Evolutionary conservation across 345 rosid genomes (phyloP).

Genomic region (Cochlearia excelsa): DNA sequence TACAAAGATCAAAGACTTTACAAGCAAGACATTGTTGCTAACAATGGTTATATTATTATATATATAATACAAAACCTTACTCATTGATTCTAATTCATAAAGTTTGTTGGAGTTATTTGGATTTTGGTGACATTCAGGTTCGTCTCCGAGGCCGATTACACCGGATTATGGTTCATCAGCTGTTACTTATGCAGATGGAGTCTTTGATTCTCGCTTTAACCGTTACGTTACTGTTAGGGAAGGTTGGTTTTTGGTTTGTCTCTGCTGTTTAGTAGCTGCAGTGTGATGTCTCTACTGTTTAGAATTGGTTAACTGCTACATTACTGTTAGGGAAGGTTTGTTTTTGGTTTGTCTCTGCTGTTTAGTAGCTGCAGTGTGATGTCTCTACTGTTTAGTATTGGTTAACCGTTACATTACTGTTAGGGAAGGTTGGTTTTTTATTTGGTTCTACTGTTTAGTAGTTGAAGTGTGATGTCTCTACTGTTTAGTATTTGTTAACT

Average conservation of each 20-base stretch:
- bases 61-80: neutral
- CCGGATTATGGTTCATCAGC: slow-evolving; percentile 68
- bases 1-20: slow-evolving; percentile 85
- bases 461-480: neutral
- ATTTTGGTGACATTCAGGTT: slow-evolving; percentile 39
- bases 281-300: neutral
- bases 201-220: slow-evolving; percentile 61
- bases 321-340: slow-evolving; percentile 82
- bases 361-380: neutral
- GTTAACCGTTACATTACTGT: slow-evolving; percentile 63
- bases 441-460: neutral
- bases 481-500: slow-evolving; percentile 27
- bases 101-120: slow-evolving; percentile 10
- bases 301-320: slow-evolving; percentile 42
- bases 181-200: slow-evolving; percentile 82
- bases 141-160: slow-evolving; percentile 65
- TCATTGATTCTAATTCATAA: neutral
- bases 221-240: slow-evolving; percentile 78
- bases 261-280: neutral
- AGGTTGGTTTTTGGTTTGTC: slow-evolving; percentile 42
- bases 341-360: slow-evolving; percentile 8
- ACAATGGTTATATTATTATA: slow-evolving; percentile 39
- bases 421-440: slow-evolving; percentile 64
- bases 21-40: slow-evolving; percentile 45
- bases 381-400: neutral